Percentiles rank a stretch among this genome's conserved stretches.
These are phyloP conservation scores for Henningerozyma blattae DNA, from an alignment of 805 yeast species.

Conservation along the genomic window DNA sequence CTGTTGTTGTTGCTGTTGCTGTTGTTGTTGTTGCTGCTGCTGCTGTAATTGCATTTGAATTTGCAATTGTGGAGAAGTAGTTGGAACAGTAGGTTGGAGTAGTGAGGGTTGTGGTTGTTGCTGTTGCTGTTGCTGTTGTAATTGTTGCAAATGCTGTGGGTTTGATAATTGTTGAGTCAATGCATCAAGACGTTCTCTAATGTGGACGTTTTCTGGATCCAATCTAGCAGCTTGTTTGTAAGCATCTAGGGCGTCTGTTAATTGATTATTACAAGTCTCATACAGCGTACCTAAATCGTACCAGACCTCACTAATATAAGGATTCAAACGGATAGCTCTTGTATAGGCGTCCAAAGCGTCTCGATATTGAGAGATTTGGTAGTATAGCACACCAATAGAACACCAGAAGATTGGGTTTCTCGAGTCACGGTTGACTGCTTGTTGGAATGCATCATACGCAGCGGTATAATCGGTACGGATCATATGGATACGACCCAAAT, in stretches of 20 bases:
- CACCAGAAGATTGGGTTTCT: constrained; percentile 98
- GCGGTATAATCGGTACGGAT: constrained; percentile 88
- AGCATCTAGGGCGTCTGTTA: constrained; percentile 91
- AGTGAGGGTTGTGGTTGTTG: constrained; percentile 10
- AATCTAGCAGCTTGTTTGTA: constrained; percentile 91
- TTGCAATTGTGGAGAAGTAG: constrained; percentile 13
- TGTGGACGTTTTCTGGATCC: constrained; percentile 90
- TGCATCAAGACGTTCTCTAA: constrained; percentile 84
- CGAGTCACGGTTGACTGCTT: constrained; percentile 93
- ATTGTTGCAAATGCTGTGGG: constrained; percentile 9
- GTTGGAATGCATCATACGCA: constrained; percentile 97
- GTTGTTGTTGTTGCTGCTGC: constrained; percentile 16
- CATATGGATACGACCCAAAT: constrained; percentile 94
- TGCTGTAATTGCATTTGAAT: constrained; percentile 19
- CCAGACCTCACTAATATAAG: constrained; percentile 96
- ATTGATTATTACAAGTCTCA: constrained; percentile 94
- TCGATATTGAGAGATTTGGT: constrained; percentile 89
- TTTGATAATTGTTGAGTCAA: constrained; percentile 41
- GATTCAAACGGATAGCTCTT: constrained; percentile 88
- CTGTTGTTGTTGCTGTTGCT: constrained; percentile 13
- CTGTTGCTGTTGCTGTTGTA: constrained; percentile 22
- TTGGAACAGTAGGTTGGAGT: constrained; percentile 14
- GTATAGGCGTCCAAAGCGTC: constrained; percentile 98
- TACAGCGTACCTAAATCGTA: constrained; percentile 94
- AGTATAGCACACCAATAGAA: constrained; percentile 88